Conservation (phyloP, 1,139 yeast genomes). For the Candida anutae region DNA sequence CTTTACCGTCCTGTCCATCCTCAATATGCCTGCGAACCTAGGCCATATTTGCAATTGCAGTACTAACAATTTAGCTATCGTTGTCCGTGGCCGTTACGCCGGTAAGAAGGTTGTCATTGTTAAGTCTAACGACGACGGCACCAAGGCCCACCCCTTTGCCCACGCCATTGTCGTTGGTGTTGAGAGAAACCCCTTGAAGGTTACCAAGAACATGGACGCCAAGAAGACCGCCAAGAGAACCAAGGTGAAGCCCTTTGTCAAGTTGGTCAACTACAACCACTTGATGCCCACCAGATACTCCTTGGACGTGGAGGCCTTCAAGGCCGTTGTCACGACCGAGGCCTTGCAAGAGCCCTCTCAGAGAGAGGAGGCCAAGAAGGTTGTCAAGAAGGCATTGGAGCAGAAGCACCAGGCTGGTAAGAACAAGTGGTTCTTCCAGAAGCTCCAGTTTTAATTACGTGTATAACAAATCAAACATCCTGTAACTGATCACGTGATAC, state of each 20-base stretch:
- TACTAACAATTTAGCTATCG: conserved; percentile 71
- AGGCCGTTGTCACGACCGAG: conserved; percentile 85
- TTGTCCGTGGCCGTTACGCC: conserved; percentile 99
- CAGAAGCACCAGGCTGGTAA: conserved; percentile 99
- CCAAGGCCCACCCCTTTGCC: conserved; percentile 98
- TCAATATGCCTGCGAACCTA: background rate
- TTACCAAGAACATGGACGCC: conserved; percentile 90
- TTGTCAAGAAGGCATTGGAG: conserved; percentile 98
- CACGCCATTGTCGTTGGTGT: conserved; percentile 99
- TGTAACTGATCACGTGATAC: too few species aligned
- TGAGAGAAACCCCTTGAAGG: conserved; percentile 98
- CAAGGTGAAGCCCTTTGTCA: conserved; percentile 98
- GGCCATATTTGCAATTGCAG: background rate
- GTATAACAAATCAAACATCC: conserved; percentile 1
- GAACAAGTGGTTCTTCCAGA: conserved; percentile 99
- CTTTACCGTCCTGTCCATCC: background rate
- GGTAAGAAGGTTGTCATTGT: conserved; percentile 99
- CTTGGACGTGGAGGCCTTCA: conserved; percentile 93
- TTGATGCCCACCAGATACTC: conserved; percentile 99
- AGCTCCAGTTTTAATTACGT: conserved; percentile 82
- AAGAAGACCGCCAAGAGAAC: conserved; percentile 97
- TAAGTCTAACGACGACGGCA: conserved; percentile 98
- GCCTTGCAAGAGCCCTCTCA: conserved; percentile 97
- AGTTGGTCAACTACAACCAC: conserved; percentile 99
- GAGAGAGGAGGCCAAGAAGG: conserved; percentile 99